phyloP scores from a whole-genome alignment of 306 rosid genomes.

The Neltuma alba region DNA sequence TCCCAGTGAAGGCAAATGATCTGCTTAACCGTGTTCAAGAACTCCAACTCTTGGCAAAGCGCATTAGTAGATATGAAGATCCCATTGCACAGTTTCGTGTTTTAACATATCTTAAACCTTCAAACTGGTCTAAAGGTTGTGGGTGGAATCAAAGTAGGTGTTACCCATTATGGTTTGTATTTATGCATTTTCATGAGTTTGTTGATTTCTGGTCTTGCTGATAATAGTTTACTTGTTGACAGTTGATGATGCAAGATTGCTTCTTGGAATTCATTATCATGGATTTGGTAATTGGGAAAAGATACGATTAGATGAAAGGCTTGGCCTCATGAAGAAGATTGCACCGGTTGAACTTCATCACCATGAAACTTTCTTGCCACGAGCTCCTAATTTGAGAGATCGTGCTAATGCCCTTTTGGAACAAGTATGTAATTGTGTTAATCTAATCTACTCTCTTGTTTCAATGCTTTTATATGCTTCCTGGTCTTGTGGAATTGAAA shows the following conservation, averaged over 20 bases:
- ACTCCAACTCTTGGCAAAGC: constrained; percentile 90
- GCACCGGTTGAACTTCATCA: constrained; percentile 99
- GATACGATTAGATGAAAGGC: constrained; percentile 91
- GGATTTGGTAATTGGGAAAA: constrained; percentile 99
- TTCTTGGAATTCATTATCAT: constrained; percentile 88
- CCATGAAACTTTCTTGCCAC: constrained; percentile 98
- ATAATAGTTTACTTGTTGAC: constrained; percentile 35
- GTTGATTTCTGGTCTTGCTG: constrained; percentile 32
- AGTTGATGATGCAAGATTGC: constrained; percentile 99
- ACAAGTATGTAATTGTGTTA: constrained; percentile 61
- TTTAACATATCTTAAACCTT: constrained; percentile 80
- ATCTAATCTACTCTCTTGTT: constrained; percentile 19
- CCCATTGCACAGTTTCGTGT: constrained; percentile 94
- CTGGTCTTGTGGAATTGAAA: constrained; percentile 8
- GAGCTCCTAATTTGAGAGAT: constrained; percentile 98
- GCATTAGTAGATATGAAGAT: constrained; percentile 90
- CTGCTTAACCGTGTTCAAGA: constrained; percentile 86
- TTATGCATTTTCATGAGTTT: constrained; percentile 4
- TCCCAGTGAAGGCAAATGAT: constrained; percentile 92
- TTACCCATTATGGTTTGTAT: constrained; percentile 34
- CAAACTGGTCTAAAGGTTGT: constrained; percentile 99
- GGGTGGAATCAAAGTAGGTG: constrained; percentile 99
- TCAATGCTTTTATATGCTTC: constrained; percentile 18
- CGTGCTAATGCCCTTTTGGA: constrained; percentile 98
- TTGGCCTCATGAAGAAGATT: constrained; percentile 90